These are phyloP conservation scores for Trichophyton verrucosum DNA, from an alignment of 2,329 filamentous ascomycete genomes.

Conservation along the genomic window DNA sequence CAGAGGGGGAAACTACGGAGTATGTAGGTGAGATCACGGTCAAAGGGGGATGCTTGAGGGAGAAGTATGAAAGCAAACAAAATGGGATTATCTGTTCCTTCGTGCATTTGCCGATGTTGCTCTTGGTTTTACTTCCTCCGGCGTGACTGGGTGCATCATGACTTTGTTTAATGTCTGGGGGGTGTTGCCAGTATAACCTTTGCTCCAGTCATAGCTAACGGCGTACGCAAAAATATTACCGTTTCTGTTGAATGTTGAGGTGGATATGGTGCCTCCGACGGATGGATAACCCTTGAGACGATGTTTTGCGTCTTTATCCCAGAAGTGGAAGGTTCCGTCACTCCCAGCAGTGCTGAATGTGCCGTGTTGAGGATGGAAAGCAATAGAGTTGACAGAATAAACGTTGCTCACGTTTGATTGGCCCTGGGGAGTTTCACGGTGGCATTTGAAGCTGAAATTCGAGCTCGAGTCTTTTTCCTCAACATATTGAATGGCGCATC, in stretches of 20 bases:
- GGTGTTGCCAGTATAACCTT: constrained; percentile 79
- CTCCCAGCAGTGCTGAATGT: constrained; percentile 96
- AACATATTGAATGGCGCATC: constrained; percentile 95
- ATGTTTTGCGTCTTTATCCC: constrained; percentile 83
- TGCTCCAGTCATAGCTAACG: constrained; percentile 95
- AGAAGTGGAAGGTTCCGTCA: constrained; percentile 73
- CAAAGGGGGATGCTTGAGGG: constrained; percentile 20
- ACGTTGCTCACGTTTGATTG: constrained; percentile 68
- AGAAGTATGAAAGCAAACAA: constrained; percentile 25
- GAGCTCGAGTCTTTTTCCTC: constrained; percentile 84
- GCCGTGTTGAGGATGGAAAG: constrained; percentile 89
- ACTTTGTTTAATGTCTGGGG: constrained; percentile 60
- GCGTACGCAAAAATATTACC: constrained; percentile 81
- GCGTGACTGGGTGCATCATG: constrained; percentile 65
- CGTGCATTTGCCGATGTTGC: constrained; percentile 25
- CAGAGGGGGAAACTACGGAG: background rate
- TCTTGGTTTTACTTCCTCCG: constrained; percentile 51
- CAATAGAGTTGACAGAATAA: constrained; percentile 92
- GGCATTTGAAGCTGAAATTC: constrained; percentile 99
- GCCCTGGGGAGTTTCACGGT: constrained; percentile 61
- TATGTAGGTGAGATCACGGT: constrained; percentile 42
- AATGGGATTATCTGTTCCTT: constrained; percentile 27
- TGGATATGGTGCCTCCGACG: constrained; percentile 74
- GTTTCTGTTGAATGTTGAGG: constrained; percentile 79
- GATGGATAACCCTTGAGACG: constrained; percentile 77